phyloP scores from a whole-genome alignment of 2,329 filamentous ascomycete species.

The Beauveria bassiana region DNA sequence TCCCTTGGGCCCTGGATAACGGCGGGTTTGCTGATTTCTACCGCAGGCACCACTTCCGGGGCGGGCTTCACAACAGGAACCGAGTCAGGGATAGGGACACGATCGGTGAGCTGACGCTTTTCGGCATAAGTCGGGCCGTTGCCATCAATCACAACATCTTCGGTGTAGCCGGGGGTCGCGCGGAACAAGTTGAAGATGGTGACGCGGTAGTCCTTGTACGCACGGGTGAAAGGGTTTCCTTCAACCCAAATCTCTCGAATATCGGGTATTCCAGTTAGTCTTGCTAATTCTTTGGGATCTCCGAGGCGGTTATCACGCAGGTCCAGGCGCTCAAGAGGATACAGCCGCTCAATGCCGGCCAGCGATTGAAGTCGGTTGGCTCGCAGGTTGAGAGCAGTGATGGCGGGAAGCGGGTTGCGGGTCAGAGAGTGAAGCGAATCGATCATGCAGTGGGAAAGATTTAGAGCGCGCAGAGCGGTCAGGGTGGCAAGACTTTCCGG shows the following conservation, averaged over 20 bases:
- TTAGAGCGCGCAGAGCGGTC: conserved; percentile 81
- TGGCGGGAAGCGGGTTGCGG: conserved; percentile 81
- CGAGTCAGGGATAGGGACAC: conserved; percentile 65
- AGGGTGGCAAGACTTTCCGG: conserved; percentile 83
- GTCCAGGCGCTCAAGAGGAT: conserved; percentile 83
- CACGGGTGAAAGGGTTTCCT: conserved; percentile 85
- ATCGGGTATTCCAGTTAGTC: conserved; percentile 83
- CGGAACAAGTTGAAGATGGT: conserved; percentile 96
- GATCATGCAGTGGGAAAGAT: conserved; percentile 97
- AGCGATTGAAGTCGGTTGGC: conserved; percentile 82
- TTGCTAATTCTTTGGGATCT: conserved; percentile 85
- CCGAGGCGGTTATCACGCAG: conserved; percentile 82
- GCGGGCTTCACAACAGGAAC: conserved; percentile 71
- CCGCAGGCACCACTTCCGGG: conserved; percentile 51
- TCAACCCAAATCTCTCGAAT: conserved; percentile 88
- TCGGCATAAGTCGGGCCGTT: conserved; percentile 78
- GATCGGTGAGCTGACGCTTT: conserved; percentile 74
- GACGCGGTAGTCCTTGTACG: conserved; percentile 76
- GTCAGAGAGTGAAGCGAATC: conserved; percentile 82
- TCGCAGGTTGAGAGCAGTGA: conserved; percentile 85
- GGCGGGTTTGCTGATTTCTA: conserved; percentile 61
- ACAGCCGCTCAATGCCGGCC: conserved; percentile 80
- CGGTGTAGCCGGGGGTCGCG: conserved; percentile 77
- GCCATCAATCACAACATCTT: conserved; percentile 85
- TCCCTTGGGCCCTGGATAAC: conserved; percentile 47